Percentiles rank a stretch among this genome's conserved stretches.
phyloP scores from a whole-genome alignment of 768 basidiomycete species.

The Cystobasidium onofrii region DNA sequence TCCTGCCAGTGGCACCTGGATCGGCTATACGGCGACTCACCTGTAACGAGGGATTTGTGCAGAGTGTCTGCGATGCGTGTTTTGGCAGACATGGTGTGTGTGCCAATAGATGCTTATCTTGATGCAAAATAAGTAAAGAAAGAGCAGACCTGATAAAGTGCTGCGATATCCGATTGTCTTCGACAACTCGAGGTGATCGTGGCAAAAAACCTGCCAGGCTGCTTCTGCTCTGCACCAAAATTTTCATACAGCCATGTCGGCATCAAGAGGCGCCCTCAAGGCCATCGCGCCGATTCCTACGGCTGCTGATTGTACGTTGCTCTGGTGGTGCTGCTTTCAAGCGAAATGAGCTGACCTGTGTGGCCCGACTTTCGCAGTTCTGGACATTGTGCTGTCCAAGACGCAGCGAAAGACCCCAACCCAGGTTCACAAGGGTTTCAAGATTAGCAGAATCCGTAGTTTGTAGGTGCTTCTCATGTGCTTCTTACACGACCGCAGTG shows the following conservation, averaged over 20 bases:
- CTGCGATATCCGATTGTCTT: not conserved
- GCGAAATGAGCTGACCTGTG: slow-evolving; percentile 25
- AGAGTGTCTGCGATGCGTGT: slow-evolving; percentile 12
- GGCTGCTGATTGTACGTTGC: slow-evolving; percentile 59
- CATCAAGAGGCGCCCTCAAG: slow-evolving; percentile 53
- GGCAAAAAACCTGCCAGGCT: not conserved
- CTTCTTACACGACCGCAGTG: not conserved
- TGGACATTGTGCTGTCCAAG: slow-evolving; percentile 80
- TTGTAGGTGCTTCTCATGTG: slow-evolving; percentile 49
- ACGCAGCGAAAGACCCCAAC: slow-evolving; percentile 98
- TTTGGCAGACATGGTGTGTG: slow-evolving; percentile 22
- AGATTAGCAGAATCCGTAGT: slow-evolving; percentile 95
- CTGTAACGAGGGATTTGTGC: slow-evolving; percentile 23
- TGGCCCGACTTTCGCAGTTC: slow-evolving; percentile 10
- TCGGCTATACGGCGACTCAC: not conserved
- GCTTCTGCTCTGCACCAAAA: not conserved
- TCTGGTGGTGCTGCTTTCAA: not conserved
- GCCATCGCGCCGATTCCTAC: slow-evolving; percentile 98
- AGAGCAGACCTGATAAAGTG: too few relatives aligned
- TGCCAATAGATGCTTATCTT: not conserved
- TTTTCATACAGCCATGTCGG: slow-evolving; percentile 4
- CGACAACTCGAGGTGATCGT: not conserved
- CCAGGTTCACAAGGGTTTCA: slow-evolving; percentile 98
- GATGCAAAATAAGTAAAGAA: too few relatives aligned
- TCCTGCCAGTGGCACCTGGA: not conserved